Conservation (phyloP, 179 eudicot genomes). For the Spinacia oleracea region DNA sequence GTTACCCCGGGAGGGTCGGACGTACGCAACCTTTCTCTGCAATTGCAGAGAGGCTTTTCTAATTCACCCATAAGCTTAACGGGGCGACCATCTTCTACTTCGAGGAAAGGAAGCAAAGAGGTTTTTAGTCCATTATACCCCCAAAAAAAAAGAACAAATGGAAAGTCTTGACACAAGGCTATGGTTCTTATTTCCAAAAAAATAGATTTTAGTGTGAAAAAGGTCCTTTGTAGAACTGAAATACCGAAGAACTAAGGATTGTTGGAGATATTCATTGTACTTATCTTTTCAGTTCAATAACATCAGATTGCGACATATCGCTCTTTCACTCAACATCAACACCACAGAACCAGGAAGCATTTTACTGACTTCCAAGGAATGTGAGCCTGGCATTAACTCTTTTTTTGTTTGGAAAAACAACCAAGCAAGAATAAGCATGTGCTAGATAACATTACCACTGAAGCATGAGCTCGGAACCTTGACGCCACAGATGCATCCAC, state of each 20-base stretch:
- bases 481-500: conserved; percentile 81
- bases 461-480: conserved; percentile 84
- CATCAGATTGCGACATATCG: not conserved
- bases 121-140: too few relatives aligned
- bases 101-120: too few relatives aligned
- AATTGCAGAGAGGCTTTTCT: too few relatives aligned
- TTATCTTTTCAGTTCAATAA: not conserved
- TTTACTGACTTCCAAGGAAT: not conserved
- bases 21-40: too few relatives aligned
- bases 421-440: not conserved
- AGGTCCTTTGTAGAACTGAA: not conserved
- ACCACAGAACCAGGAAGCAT: not conserved
- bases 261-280: not conserved
- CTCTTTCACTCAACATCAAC: conserved; percentile 5
- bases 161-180: too few relatives aligned
- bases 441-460: conserved; percentile 62
- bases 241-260: not conserved
- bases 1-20: too few relatives aligned
- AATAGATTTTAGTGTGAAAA: not conserved
- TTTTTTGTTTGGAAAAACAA: not conserved
- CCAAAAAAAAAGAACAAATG: too few relatives aligned
- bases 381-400: not conserved
- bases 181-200: not conserved
- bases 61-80: too few relatives aligned
- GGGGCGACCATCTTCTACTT: too few relatives aligned